Evolutionary conservation across 305 asterid species (phyloP).

Genomic region (Solanum hybrid): DNA sequence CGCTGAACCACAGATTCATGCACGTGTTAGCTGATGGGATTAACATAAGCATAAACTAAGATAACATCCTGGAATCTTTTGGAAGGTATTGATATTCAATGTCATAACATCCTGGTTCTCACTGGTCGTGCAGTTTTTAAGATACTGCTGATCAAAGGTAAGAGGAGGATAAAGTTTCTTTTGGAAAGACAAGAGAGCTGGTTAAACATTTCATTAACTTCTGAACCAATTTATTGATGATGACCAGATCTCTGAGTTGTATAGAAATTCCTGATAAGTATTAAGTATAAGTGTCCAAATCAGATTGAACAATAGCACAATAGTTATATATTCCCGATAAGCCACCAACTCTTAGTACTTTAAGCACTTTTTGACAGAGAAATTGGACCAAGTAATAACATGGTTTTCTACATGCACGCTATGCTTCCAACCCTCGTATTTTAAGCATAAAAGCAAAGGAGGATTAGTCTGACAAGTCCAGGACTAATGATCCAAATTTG

Average conservation of each 20-base stretch:
- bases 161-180: background rate
- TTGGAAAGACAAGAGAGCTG: background rate
- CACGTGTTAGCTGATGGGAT: background rate
- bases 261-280: background rate
- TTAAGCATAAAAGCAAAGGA: background rate
- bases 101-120: background rate
- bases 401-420: background rate
- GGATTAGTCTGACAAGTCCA: background rate
- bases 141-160: background rate
- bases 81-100: background rate
- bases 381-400: background rate
- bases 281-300: background rate
- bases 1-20: constrained; percentile 40
- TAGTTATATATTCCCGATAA: background rate
- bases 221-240: background rate
- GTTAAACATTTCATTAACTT: background rate
- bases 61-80: background rate
- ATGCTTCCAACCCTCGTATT: background rate
- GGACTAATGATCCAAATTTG: background rate
- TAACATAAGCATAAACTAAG: background rate
- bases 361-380: background rate
- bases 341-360: background rate
- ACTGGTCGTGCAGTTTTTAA: background rate
- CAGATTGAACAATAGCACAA: background rate
- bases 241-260: background rate